Conservation (phyloP, 2,329 filamentous ascomycete species). For the Cladophialophora immunda region DNA sequence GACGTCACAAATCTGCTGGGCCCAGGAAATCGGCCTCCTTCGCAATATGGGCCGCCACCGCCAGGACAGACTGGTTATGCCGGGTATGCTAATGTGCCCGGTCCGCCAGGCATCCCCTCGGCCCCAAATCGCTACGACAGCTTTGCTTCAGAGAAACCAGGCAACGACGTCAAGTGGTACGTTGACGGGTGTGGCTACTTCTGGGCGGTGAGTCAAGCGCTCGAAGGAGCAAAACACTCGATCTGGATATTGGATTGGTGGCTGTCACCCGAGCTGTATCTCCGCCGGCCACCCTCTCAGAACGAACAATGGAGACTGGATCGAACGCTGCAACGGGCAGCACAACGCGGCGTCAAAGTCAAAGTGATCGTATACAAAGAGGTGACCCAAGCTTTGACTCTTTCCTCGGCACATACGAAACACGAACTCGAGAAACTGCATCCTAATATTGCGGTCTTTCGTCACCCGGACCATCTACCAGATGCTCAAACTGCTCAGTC, state of each 20-base stretch:
- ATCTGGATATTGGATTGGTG: conserved; percentile 90
- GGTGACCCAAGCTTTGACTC: conserved; percentile 78
- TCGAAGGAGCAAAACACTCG: conserved; percentile 76
- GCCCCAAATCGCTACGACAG: conserved; percentile 58
- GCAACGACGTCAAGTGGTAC: conserved; percentile 81
- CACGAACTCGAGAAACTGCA: conserved; percentile 78
- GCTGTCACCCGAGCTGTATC: conserved; percentile 82
- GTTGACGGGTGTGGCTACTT: conserved; percentile 84
- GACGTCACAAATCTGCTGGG: conserved; percentile 56
- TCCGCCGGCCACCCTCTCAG: conserved; percentile 80
- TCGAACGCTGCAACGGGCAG: conserved; percentile 80
- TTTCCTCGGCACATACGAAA: conserved; percentile 78
- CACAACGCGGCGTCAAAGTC: conserved; percentile 82
- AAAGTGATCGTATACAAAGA: conserved; percentile 94
- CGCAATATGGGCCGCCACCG: conserved; percentile 39
- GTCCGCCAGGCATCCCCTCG: conserved; percentile 7
- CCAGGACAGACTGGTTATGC: conserved; percentile 26
- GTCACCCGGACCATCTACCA: conserved; percentile 87
- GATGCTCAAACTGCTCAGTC: conserved; percentile 73
- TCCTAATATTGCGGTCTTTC: conserved; percentile 85
- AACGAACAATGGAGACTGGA: conserved; percentile 88
- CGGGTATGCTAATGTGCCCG: conserved; percentile 23
- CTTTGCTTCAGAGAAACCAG: conserved; percentile 75
- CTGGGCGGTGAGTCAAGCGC: conserved; percentile 79
- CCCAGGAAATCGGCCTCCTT: conserved; percentile 44